Base-by-base conservation (phyloP, 257 asterid species). In the Nicotiana obtusifolia region DNA sequence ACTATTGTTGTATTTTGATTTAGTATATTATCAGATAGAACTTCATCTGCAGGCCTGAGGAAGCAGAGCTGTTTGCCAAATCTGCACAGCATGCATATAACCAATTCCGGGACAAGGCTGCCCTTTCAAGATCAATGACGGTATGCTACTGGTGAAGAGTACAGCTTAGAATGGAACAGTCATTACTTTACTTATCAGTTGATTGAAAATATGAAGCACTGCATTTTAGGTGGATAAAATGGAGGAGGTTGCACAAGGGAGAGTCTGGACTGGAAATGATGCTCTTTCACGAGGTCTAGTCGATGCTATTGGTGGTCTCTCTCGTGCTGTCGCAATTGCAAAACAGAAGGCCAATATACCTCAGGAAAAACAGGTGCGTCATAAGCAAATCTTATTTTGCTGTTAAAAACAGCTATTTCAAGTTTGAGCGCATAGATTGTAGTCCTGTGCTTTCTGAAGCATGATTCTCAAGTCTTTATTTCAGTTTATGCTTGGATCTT, bases 241-340 rank as follows among this genome's bases (percentile, higher is more conserved):
- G 97, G 99, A 95, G 88, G 97, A 92, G 85, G 94, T 94, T 77
- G 99, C 99, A 53, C 99, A 95, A 86, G 99, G 99, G 80, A 93
- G 99, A 86, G 99, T 95, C 81, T 95, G 99, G 99, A 91, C 97
- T 11, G 99, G 99, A 30, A 90, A 90, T 64, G 97, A 94, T 83
- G 99, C 98, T 1, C 95, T 92, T 81, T 88, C 95, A 56, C 91
- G 93, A 53, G 98, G 99, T 82, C 90, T 95, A 75, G 92, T 95
- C 68, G 99, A 95, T 84, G 97, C 98, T 76, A 88, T 95, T 71
- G 99, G 99, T 78, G 98, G 98, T 54, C 84, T 94, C 78, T 93
- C 95, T 81, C 92, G 95, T 80, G 97, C 99, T 80, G 92, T 95
- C 28, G 98, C 99, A 53, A 95, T 95, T 81, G 98, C 99, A 67